A percentile compares a stretch with the other conserved stretches of the same genome.
Evolutionary conservation across 495 filamentous ascomycete species (phyloP).

Genomic region (Sporormia fimetaria): DNA sequence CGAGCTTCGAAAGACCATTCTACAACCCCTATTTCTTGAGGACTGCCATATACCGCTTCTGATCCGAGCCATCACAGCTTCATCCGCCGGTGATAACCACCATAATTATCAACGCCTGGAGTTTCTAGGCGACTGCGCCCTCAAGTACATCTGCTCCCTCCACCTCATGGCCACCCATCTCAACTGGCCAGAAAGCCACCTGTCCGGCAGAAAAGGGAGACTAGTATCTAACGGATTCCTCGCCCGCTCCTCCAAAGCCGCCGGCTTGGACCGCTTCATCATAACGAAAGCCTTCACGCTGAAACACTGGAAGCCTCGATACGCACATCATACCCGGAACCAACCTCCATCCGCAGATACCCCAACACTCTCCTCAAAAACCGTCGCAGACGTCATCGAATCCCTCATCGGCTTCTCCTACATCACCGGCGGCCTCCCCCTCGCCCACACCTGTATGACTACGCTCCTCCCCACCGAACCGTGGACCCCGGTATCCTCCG

Average conservation of each 20-base stretch:
- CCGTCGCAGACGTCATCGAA: slow-evolving; percentile 83
- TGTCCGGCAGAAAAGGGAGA: slow-evolving; percentile 55
- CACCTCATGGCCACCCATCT: slow-evolving; percentile 56
- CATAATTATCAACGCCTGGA: slow-evolving; percentile 80
- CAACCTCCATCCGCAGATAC: slow-evolving; percentile 2
- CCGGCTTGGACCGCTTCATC: slow-evolving; percentile 63
- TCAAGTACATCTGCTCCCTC: slow-evolving; percentile 66
- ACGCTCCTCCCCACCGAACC: slow-evolving; percentile 46
- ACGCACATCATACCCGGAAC: slow-evolving; percentile 42
- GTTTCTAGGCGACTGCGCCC: slow-evolving; percentile 74
- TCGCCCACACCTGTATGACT: slow-evolving; percentile 53
- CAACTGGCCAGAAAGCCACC: slow-evolving; percentile 66
- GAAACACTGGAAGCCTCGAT: slow-evolving; percentile 57
- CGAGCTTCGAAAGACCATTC: slow-evolving; percentile 47
- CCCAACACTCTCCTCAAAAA: slow-evolving; percentile 53
- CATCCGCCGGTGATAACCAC: slow-evolving; percentile 46
- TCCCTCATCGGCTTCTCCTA: slow-evolving; percentile 71
- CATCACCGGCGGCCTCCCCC: slow-evolving; percentile 54
- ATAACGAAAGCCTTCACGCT: slow-evolving; percentile 55
- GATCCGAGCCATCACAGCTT: slow-evolving; percentile 60
- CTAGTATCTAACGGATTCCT: slow-evolving; percentile 65
- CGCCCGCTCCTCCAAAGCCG: slow-evolving; percentile 47
- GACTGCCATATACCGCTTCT: slow-evolving; percentile 42
- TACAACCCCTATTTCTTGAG: slow-evolving; percentile 44
- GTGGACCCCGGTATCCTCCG: slow-evolving; percentile 19